Base-by-base conservation (phyloP, 2,329 filamentous ascomycete species). In the Ceratocystis albifundus region DNA sequence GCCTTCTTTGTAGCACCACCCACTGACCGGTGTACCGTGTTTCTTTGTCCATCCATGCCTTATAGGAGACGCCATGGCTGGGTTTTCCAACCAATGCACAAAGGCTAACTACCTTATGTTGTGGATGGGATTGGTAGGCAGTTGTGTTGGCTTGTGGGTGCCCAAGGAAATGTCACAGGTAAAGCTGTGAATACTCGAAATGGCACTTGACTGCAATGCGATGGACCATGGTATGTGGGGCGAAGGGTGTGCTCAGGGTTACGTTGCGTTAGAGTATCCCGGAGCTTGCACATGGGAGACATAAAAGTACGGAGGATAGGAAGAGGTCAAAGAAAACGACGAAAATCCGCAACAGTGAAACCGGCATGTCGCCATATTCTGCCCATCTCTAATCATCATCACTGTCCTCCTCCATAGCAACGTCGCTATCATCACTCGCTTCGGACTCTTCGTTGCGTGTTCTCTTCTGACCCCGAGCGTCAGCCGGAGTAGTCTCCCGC, bases 21-120 rank as follows among this genome's bases (percentile, higher is more conserved):
- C 94, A 64, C 76, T 89, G 68, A 89, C 86, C 67, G 88, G 88
- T 65, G 76, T 86, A 67, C 90, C 91, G 50, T 84, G 85, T 62
- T 96, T 93, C 76, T 96, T 96, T 76, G 82, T 97, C 71, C 94
- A 99, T 77, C 93, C 94, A 28, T 97, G 94, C 76, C 84, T 89
- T 74, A 89, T 94, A 7, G 88, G 88, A 66, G 88, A 93, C 70
- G 88, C 89, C 64, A 88, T 97, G 82, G 79, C 80, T 70, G 79
- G 78, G 64, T 85, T 90, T 71, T 45, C 67, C 5, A 61, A 68
- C 5, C 77, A 82, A 71, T 85, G 83, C 71, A 75, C 80, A 73
- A 78, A 80, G 74, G 76, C 86, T 71, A 80, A 86, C 71, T 97
- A 97, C 78, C 80, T 97, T 72, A 83, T 90, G 76, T 77, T 90